Conservation (phyloP, 805 yeast species). For the Kodamaea sagamina region DNA sequence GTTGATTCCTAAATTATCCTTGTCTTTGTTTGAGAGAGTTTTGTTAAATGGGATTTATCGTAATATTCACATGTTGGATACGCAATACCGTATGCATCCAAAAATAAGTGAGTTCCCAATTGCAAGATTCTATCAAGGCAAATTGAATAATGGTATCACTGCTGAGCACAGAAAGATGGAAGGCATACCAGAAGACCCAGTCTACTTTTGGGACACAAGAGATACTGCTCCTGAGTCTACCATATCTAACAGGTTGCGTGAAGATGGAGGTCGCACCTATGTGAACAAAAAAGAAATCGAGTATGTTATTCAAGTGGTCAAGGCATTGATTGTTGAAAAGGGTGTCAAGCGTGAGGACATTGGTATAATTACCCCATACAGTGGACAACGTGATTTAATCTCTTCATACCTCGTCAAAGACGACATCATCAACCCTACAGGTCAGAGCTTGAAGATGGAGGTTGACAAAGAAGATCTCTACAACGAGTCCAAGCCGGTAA, state of each 20-base stretch:
- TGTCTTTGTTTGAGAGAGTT: slow-evolving; percentile 70
- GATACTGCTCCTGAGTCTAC: slow-evolving; percentile 49
- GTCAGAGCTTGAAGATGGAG: slow-evolving; percentile 48
- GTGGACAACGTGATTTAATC: slow-evolving; percentile 69
- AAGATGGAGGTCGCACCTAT: slow-evolving; percentile 59
- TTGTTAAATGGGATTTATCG: slow-evolving; percentile 60
- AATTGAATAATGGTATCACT: slow-evolving; percentile 59
- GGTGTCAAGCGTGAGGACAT: slow-evolving; percentile 51
- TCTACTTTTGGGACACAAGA: slow-evolving; percentile 61
- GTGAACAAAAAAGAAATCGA: slow-evolving; percentile 56
- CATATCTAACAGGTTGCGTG: slow-evolving; percentile 49
- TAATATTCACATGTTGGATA: slow-evolving; percentile 67
- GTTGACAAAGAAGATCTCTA: slow-evolving; percentile 62
- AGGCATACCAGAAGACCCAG: slow-evolving; percentile 51
- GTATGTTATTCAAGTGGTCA: slow-evolving; percentile 48
- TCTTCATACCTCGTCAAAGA: slow-evolving; percentile 53
- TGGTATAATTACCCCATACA: slow-evolving; percentile 74
- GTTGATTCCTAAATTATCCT: slow-evolving; percentile 63
- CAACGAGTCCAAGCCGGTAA: slow-evolving; percentile 47
- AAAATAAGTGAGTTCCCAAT: slow-evolving; percentile 60
- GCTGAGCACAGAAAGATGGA: slow-evolving; percentile 49
- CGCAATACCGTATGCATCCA: slow-evolving; percentile 72
- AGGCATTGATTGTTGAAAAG: slow-evolving; percentile 54
- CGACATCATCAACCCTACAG: slow-evolving; percentile 55
- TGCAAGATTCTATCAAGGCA: slow-evolving; percentile 49